Conservation (phyloP, 805 yeast species). For the Wickerhamomyces canadensis region DNA sequence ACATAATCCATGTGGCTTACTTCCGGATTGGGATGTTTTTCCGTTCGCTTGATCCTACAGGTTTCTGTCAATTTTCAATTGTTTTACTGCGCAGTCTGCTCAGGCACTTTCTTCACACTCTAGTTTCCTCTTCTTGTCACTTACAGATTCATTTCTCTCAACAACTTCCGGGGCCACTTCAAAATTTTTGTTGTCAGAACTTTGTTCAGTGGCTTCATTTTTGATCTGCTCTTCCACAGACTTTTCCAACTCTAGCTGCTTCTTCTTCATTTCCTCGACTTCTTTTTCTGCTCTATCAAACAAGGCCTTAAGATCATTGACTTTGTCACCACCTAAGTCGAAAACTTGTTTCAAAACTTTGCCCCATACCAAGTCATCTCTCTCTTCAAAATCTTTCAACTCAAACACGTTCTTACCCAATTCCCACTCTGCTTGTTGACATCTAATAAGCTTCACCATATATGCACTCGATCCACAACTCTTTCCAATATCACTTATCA, state of each 20-base stretch:
- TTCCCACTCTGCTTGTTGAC: conserved; percentile 80
- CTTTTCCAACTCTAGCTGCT: background rate
- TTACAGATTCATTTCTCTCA: background rate
- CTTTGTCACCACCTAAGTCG: conserved; percentile 32
- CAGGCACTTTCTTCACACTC: too few species aligned
- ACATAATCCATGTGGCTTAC: too few species aligned
- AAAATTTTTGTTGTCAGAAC: background rate
- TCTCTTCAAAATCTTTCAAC: conserved; percentile 56
- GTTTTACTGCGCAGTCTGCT: too few species aligned
- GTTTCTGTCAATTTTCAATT: too few species aligned
- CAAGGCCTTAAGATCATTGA: conserved; percentile 35
- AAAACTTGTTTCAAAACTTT: conserved; percentile 53
- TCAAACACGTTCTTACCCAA: conserved; percentile 64
- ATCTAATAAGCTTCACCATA: conserved; percentile 77
- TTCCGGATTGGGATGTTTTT: too few species aligned
- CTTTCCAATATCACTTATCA: conserved; percentile 83
- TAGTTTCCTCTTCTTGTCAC: background rate
- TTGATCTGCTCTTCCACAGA: background rate
- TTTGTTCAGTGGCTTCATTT: background rate
- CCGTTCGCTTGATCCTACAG: too few species aligned
- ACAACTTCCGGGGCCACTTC: background rate
- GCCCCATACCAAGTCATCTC: conserved; percentile 66
- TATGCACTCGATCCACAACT: conserved; percentile 77
- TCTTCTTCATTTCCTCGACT: conserved; percentile 2
- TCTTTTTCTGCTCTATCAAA: conserved; percentile 27